phyloP scores from a whole-genome alignment of 2,329 filamentous ascomycete genomes.

The Biscogniauxia sp. region DNA sequence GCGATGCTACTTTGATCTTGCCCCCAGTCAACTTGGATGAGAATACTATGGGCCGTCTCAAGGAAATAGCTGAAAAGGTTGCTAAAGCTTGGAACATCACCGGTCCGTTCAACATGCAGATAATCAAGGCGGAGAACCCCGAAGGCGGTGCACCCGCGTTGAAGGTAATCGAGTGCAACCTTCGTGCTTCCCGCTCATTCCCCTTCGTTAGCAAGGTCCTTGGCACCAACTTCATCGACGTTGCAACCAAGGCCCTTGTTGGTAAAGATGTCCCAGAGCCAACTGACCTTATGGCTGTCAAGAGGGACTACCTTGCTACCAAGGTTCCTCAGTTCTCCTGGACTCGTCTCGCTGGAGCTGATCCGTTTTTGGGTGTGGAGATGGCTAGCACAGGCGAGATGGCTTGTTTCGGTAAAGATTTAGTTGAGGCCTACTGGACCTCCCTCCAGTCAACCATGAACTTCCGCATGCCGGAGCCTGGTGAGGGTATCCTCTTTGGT shows the following conservation, averaged over 20 bases:
- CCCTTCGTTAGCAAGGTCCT: conserved; percentile 98
- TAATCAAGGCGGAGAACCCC: conserved; percentile 85
- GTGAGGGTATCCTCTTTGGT: conserved; percentile 92
- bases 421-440: conserved; percentile 97
- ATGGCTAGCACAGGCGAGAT: conserved; percentile 98
- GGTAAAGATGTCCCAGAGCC: conserved; percentile 81
- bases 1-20: conserved; percentile 91
- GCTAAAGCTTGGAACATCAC: conserved; percentile 97
- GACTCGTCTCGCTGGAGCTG: conserved; percentile 95
- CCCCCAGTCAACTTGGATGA: conserved; percentile 80
- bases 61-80: conserved; percentile 94
- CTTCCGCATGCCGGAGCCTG: conserved; percentile 93
- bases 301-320: conserved; percentile 90
- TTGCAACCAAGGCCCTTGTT: conserved; percentile 88
- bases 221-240: conserved; percentile 93
- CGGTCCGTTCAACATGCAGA: conserved; percentile 99
- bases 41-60: conserved; percentile 77
- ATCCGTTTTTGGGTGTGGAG: conserved; percentile 96
- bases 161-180: conserved; percentile 98
- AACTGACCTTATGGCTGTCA: conserved; percentile 80
- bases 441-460: conserved; percentile 98
- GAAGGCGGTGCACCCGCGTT: conserved; percentile 73
- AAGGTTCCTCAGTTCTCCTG: conserved; percentile 99
- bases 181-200: conserved; percentile 95
- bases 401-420: conserved; percentile 95